phyloP scores from a whole-genome alignment of 2,329 filamentous ascomycete species.

The Pseudophaeomoniella oleicola region DNA sequence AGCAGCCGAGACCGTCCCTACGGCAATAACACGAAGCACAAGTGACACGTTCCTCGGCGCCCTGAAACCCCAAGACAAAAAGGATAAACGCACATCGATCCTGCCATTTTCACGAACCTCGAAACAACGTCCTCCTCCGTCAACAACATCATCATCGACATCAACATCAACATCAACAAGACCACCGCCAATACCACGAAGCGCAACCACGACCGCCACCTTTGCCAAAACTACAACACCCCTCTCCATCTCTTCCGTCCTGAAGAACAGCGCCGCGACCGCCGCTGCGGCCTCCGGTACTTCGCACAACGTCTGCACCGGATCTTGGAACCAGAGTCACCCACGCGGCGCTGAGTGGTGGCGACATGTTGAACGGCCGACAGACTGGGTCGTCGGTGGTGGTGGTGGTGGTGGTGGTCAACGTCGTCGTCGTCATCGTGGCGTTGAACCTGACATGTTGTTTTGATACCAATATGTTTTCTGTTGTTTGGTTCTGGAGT shows the following conservation, averaged over 20 bases:
- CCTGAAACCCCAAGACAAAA: too few species aligned
- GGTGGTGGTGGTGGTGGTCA: too few species aligned
- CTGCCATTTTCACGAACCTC: conserved; percentile 4
- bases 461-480: too few species aligned
- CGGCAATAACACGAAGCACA: conserved; percentile 14
- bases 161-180: conserved; percentile 8
- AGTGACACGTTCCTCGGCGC: too few species aligned
- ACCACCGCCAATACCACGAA: conserved; percentile 4
- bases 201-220: background rate
- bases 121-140: conserved; percentile 8
- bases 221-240: conserved; percentile 15
- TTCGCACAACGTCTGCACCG: conserved; percentile 27
- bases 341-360: conserved; percentile 27
- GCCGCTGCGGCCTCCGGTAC: background rate
- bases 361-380: conserved; percentile 29
- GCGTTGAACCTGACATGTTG: too few species aligned
- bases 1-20: conserved; percentile 9
- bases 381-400: too few species aligned
- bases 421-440: too few species aligned
- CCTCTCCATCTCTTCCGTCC: conserved; percentile 17
- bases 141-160: conserved; percentile 7
- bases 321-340: conserved; percentile 26
- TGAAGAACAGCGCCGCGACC: conserved; percentile 15
- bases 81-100: too few species aligned
- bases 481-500: too few species aligned